Conservation (phyloP, 1,284 basidiomycete genomes). For the Lentinus polychrous region DNA sequence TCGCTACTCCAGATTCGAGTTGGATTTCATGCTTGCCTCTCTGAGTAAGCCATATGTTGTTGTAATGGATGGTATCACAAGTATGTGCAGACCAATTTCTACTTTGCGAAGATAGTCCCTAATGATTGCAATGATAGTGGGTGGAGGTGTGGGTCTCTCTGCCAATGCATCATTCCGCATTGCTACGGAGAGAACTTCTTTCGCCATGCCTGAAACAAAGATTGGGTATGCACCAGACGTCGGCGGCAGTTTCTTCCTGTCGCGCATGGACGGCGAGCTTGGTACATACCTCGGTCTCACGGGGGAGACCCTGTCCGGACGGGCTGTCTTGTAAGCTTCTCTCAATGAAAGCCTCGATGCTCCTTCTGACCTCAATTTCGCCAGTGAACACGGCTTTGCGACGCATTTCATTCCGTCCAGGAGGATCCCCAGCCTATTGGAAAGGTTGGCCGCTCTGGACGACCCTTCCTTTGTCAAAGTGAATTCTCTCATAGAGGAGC, state of each 20-base stretch:
- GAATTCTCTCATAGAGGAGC: conserved; percentile 61
- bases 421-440: conserved; percentile 62
- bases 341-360: conserved; percentile 1
- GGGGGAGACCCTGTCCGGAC: conserved; percentile 64
- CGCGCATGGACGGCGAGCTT: conserved; percentile 85
- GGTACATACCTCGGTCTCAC: conserved; percentile 95
- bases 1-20: conserved; percentile 60
- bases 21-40: conserved; percentile 81
- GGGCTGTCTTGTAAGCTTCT: conserved; percentile 73
- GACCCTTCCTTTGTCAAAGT: conserved; percentile 42
- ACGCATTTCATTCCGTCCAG: conserved; percentile 85
- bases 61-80: conserved; percentile 87
- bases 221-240: conserved; percentile 91
- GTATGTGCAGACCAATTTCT: conserved; percentile 41
- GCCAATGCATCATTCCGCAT: conserved; percentile 89
- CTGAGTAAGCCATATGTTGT: conserved; percentile 85
- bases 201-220: conserved; percentile 98
- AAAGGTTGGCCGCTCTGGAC: conserved; percentile 55
- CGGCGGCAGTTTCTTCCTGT: conserved; percentile 86
- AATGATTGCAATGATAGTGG: conserved; percentile 52
- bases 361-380: background rate
- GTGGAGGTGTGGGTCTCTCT: conserved; percentile 90
- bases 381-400: conserved; percentile 82
- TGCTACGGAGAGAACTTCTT: conserved; percentile 87
- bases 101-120: background rate